Evolutionary conservation across 495 filamentous ascomycete species (phyloP).

Genomic region (Penicillium antarcticum): DNA sequence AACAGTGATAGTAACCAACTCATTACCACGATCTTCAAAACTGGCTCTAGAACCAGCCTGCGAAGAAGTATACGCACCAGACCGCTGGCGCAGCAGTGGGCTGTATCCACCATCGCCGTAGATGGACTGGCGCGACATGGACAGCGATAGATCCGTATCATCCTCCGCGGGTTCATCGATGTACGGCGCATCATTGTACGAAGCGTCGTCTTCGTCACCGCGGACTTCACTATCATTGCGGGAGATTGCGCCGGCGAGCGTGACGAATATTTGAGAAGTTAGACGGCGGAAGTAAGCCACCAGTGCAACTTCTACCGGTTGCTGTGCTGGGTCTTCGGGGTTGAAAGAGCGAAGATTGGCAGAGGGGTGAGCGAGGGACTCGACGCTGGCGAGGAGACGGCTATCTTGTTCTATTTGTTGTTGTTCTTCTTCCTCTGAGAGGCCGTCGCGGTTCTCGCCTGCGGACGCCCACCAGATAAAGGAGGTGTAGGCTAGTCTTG

Average conservation of each 20-base stretch:
- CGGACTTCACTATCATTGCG: constrained; percentile 53
- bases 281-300: constrained; percentile 91
- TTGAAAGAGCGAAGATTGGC: constrained; percentile 41
- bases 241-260: constrained; percentile 53
- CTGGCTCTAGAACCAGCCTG: not conserved
- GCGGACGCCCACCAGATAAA: constrained; percentile 99
- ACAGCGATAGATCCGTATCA: constrained; percentile 18
- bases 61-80: constrained; percentile 2
- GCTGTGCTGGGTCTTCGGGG: constrained; percentile 28
- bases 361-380: constrained; percentile 31
- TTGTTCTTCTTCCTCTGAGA: constrained; percentile 42
- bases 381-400: constrained; percentile 39
- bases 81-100: constrained; percentile 26
- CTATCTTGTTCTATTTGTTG: constrained; percentile 43
- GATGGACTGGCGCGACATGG: constrained; percentile 29
- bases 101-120: constrained; percentile 24
- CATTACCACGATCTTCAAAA: constrained; percentile 1
- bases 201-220: constrained; percentile 7
- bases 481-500: constrained; percentile 79
- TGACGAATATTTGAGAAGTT: constrained; percentile 67
- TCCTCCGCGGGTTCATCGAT: constrained; percentile 15
- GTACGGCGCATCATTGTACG: constrained; percentile 10
- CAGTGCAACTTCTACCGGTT: constrained; percentile 65
- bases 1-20: constrained; percentile 55
- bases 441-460: constrained; percentile 68